phyloP scores from a whole-genome alignment of 305 asterid species.

The Solanum hybrid region DNA sequence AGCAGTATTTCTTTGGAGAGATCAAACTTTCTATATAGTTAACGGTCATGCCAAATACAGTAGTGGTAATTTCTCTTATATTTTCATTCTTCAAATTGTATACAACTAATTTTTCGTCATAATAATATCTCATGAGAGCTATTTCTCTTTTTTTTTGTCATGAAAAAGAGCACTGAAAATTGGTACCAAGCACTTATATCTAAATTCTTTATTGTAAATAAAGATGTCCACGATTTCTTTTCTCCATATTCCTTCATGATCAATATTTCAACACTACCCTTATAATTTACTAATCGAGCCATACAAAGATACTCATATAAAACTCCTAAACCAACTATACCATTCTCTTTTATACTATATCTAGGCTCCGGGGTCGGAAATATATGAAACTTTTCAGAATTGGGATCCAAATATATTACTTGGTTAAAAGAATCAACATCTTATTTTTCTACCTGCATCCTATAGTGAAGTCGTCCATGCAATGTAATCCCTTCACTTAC shows the following conservation, averaged over 20 bases:
- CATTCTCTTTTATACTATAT: background rate
- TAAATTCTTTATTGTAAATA: background rate
- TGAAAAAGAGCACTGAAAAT: background rate
- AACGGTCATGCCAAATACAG: background rate
- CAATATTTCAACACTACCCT: background rate
- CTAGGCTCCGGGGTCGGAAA: background rate
- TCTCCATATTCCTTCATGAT: background rate
- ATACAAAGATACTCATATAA: background rate
- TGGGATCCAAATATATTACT: background rate
- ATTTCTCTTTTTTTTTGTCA: background rate
- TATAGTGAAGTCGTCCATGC: background rate
- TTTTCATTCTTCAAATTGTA: background rate
- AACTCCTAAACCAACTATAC: background rate
- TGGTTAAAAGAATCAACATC: too few species aligned
- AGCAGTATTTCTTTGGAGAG: background rate
- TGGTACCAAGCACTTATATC: too few species aligned
- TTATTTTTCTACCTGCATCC: background rate
- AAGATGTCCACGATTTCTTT: background rate
- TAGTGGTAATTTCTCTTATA: background rate
- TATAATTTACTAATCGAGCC: background rate
- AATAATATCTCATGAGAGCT: background rate
- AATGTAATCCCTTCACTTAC: background rate
- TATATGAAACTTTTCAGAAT: background rate
- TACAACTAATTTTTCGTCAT: background rate
- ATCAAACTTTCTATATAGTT: background rate